phyloP scores from a whole-genome alignment of 2,329 filamentous ascomycete species.

The Aureobasidium vineae region DNA sequence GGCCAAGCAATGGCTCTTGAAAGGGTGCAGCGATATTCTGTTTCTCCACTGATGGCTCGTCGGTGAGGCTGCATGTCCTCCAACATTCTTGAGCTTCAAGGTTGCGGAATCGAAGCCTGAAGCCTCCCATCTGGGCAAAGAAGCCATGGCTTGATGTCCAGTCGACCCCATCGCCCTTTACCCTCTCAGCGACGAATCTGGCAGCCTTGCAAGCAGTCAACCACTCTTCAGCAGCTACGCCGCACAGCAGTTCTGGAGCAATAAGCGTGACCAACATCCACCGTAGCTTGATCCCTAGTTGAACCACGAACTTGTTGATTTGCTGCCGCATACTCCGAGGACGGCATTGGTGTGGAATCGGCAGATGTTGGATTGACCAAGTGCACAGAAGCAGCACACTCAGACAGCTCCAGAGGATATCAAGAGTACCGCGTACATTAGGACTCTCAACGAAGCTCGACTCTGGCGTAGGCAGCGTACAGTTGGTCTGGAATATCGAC shows the following conservation, averaged over 20 bases:
- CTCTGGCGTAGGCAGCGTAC: not conserved
- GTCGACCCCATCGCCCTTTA: not conserved
- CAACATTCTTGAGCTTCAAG: not conserved
- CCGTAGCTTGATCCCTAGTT: constrained; percentile 1
- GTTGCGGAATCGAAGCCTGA: not conserved
- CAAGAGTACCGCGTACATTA: constrained; percentile 16
- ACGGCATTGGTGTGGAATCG: constrained; percentile 7
- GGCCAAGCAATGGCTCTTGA: not conserved
- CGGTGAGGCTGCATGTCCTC: not conserved
- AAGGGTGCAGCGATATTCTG: not conserved
- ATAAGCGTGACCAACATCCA: constrained; percentile 12
- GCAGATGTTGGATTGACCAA: constrained; percentile 17
- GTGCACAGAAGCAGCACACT: constrained; percentile 19
- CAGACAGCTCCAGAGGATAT: constrained; percentile 22
- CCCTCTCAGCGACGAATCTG: not conserved
- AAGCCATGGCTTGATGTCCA: constrained; percentile 16
- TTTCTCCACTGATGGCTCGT: not conserved
- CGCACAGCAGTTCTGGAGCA: constrained; percentile 1
- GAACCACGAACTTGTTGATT: not conserved
- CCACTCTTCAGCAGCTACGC: constrained; percentile 10
- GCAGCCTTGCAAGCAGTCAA: constrained; percentile 1
- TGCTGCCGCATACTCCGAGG: constrained; percentile 11
- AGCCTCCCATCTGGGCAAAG: constrained; percentile 17
- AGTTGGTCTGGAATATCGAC: constrained; percentile 9
- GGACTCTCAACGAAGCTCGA: constrained; percentile 2